phyloP scores from a whole-genome alignment of 164 flowering plant genomes.

The Sedum album region DNA sequence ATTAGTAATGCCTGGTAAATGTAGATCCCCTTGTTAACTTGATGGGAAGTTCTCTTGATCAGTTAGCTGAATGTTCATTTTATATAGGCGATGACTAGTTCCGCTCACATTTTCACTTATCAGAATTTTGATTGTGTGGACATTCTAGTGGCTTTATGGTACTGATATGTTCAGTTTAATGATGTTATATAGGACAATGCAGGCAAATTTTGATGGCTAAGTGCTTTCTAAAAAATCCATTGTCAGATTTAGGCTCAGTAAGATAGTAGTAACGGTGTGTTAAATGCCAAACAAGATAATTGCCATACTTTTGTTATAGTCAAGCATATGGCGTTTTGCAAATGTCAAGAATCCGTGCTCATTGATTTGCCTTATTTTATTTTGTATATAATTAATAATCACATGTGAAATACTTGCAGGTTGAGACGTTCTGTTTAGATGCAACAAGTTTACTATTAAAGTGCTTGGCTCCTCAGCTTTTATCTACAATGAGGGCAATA shows the following conservation, averaged over 20 bases:
- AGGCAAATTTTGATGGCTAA: not conserved
- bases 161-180: not conserved
- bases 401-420: not conserved
- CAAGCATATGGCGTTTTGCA: not conserved
- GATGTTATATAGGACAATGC: no score
- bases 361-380: not conserved
- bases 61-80: no score
- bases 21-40: no score
- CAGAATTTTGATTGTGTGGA: not conserved
- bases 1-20: no score
- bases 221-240: not conserved
- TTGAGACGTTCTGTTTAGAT: not conserved
- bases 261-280: not conserved
- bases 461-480: not conserved
- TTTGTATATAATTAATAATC: not conserved
- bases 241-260: not conserved
- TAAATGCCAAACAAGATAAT: not conserved
- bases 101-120: not conserved
- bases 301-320: not conserved
- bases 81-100: not conserved
- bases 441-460: not conserved
- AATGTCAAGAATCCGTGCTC: not conserved
- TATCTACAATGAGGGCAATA: constrained; percentile 33
- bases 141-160: not conserved
- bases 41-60: no score